These are phyloP conservation scores for Sarcomyxa edulis DNA, from an alignment of 768 basidiomycete genomes.

Conservation along the genomic window DNA sequence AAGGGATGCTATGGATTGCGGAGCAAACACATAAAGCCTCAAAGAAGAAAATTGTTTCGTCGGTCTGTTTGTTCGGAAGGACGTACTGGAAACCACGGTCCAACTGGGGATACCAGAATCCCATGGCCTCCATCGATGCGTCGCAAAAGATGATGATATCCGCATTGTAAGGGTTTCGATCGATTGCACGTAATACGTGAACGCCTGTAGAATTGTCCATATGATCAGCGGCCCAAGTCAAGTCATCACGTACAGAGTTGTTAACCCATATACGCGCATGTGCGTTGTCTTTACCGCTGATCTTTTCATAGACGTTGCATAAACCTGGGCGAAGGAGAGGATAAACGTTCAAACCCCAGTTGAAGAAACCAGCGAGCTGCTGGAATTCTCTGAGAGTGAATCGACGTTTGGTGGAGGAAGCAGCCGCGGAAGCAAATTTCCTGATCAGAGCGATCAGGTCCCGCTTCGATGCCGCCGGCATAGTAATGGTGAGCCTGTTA, in stretches of 20 bases:
- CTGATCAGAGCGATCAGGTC: too few species aligned
- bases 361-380: slow-evolving; percentile 28
- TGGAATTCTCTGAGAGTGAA: slow-evolving; percentile 16
- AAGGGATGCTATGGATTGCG: slow-evolving; percentile 4
- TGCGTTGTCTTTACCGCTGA: slow-evolving; percentile 16
- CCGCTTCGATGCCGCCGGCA: too few species aligned
- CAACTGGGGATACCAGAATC: slow-evolving; percentile 20
- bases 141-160: slow-evolving; percentile 17
- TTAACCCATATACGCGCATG: slow-evolving; percentile 22
- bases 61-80: not conserved
- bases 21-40: slow-evolving; percentile 19
- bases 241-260: slow-evolving; percentile 16
- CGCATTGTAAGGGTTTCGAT: slow-evolving; percentile 9
- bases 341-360: slow-evolving; percentile 35
- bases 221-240: slow-evolving; percentile 25
- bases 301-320: slow-evolving; percentile 27
- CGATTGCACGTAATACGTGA: slow-evolving; percentile 11
- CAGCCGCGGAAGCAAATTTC: too few species aligned
- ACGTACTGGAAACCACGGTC: slow-evolving; percentile 16
- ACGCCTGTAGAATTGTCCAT: slow-evolving; percentile 16
- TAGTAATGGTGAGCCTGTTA: too few species aligned
- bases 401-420: too few species aligned
- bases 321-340: slow-evolving; percentile 29
- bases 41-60: slow-evolving; percentile 17
- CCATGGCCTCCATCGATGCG: slow-evolving; percentile 20